Evolutionary conservation across 2,329 filamentous ascomycete species (phyloP), one percentile per base, ranked within the genome.

Genomic region (Aspergillus tanneri): DNA sequence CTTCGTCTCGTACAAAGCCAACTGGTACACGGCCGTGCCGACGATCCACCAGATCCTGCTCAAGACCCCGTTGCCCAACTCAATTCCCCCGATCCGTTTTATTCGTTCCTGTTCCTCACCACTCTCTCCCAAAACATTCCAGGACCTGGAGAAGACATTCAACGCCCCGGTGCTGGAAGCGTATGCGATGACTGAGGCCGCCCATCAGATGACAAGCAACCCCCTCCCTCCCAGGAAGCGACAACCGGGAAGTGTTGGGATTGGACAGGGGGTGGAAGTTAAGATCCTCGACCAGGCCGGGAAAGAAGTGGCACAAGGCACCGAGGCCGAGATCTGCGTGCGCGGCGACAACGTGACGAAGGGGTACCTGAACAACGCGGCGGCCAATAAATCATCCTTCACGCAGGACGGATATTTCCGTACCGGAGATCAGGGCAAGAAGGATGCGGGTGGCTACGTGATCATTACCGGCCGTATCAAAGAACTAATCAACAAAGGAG

Each of bases 11-110:
- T 78, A 90, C 73, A 77, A 83, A 55, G 90, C 89, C 21, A 95
- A 89, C 67, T 95, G 90, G 90, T 95, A 93, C 72, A 93, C 89
- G 0, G 90, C 90, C 1, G 90, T 93, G n/a, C 90, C 90, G 1
- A 95, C 90, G 0, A 95, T 95, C 65, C 90, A 95, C 69, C 89
- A 93, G 65, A 92, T 95, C 61, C 77, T 95, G 3, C 82, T 95
- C 49, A 88, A 86, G 72, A 84, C 80, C 57, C 83, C 86, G 5
- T 68, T 81, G 3, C 90, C 88, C 4, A 79, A 66, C 46, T 85
- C 86, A 1, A 76, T 84, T 47, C 88, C 88, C 2, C 67, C 77
- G 12, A 93, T 95, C 62, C 83, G 90, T 57, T 95, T 95, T 72
- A 91, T 95, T 63, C 82, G 90, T 56, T 93, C 88, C 11, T 95